Conservation (phyloP, 768 basidiomycete genomes). For the Gloeostereum incarnatum region DNA sequence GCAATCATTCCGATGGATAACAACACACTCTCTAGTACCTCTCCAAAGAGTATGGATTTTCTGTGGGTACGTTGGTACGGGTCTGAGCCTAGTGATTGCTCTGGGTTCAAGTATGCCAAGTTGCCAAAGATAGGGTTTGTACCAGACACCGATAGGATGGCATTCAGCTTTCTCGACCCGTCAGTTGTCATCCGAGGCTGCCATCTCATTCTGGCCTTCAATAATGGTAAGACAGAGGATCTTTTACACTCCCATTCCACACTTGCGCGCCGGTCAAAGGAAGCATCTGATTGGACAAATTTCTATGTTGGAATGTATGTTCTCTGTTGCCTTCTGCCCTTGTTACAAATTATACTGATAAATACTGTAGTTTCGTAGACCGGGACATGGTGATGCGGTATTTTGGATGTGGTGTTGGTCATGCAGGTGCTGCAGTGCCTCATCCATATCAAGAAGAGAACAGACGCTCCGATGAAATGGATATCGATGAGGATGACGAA, state of each 20-base stretch:
- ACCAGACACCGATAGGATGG: constrained; percentile 12
- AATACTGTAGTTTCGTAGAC: constrained; percentile 11
- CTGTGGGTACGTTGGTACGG: constrained; percentile 32
- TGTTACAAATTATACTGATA: too few relatives aligned
- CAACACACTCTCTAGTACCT: too few relatives aligned
- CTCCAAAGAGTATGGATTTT: too few relatives aligned
- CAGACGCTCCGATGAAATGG: too few relatives aligned
- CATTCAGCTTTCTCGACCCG: constrained; percentile 33
- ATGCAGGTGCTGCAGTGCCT: too few relatives aligned
- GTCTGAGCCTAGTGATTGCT: constrained; percentile 12
- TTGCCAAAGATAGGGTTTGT: constrained; percentile 32
- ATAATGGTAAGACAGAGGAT: constrained; percentile 4
- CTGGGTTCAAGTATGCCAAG: constrained; percentile 16
- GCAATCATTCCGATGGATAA: background rate
- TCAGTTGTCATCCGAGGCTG: constrained; percentile 16
- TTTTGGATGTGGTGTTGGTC: constrained; percentile 13
- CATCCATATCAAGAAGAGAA: too few relatives aligned
- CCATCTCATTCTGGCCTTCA: constrained; percentile 26
- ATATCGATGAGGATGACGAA: too few relatives aligned
- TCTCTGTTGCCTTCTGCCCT: background rate
- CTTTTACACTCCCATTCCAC: background rate
- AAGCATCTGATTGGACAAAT: constrained; percentile 15
- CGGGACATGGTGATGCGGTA: constrained; percentile 16
- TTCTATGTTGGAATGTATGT: constrained; percentile 13
- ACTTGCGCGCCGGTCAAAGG: constrained; percentile 1